These are phyloP conservation scores for Aspergillus coremiiformis DNA, from an alignment of 495 filamentous ascomycete genomes.

Conservation along the genomic window DNA sequence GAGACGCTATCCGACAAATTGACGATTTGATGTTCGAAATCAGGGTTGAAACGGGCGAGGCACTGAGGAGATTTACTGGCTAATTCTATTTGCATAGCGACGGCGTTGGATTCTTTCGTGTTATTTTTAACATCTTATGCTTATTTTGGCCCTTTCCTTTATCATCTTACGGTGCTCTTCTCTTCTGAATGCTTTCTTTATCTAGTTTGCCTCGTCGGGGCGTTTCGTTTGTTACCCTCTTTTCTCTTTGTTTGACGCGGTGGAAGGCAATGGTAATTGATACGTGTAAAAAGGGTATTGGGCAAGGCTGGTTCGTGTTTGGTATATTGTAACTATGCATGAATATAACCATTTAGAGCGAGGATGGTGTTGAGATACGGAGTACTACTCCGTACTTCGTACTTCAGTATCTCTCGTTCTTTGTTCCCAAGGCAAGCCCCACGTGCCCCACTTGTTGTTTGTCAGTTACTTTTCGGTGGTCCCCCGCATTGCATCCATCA, in stretches of 20 bases:
- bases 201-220: background rate
- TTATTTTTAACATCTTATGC: slow-evolving; percentile 8
- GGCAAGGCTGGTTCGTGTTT: background rate
- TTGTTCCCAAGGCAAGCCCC: background rate
- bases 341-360: background rate
- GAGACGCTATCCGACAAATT: slow-evolving; percentile 48
- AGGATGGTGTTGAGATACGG: background rate
- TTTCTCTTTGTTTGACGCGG: background rate
- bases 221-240: background rate
- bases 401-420: too few species aligned
- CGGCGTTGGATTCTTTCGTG: slow-evolving; percentile 27
- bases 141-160: background rate
- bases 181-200: background rate
- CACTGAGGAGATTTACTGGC: slow-evolving; percentile 39
- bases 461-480: background rate
- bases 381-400: too few species aligned
- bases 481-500: slow-evolving; percentile 1
- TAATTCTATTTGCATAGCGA: slow-evolving; percentile 37
- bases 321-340: background rate
- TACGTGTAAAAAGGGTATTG: background rate
- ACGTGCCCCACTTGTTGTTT: background rate
- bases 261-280: background rate
- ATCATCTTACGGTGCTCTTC: background rate
- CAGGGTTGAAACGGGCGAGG: slow-evolving; percentile 55
- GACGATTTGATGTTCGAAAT: slow-evolving; percentile 64